These are phyloP conservation scores for Clavispora carvajalis DNA, from an alignment of 805 yeast genomes.

Conservation along the genomic window DNA sequence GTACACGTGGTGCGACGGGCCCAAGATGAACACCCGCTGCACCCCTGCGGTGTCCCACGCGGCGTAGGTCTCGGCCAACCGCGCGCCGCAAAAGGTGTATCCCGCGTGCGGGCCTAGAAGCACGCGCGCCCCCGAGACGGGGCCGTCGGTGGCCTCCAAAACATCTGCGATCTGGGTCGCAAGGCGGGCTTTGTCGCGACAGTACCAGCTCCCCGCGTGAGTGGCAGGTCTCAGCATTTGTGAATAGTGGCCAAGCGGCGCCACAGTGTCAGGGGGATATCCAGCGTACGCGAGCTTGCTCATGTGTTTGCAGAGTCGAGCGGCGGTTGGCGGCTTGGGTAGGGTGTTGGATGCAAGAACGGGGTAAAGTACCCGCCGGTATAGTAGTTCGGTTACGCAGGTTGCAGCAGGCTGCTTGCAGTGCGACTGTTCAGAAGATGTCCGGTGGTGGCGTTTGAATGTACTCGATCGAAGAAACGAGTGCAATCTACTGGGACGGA, in stretches of 20 bases:
- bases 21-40: constrained; percentile 70
- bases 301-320: too few species aligned
- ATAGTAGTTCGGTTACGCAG: too few species aligned
- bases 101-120: constrained; percentile 76
- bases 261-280: too few species aligned
- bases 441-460: too few species aligned
- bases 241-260: too few species aligned
- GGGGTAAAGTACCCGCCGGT: too few species aligned
- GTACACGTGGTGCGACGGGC: constrained; percentile 91
- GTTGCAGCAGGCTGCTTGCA: too few species aligned
- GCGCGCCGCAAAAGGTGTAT: constrained; percentile 70
- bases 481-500: neutral
- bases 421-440: too few species aligned
- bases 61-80: constrained; percentile 72
- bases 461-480: too few species aligned
- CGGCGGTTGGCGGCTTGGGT: too few species aligned
- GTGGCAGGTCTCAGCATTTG: constrained; percentile 57
- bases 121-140: constrained; percentile 30
- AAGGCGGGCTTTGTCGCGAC: constrained; percentile 39
- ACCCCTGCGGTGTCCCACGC: constrained; percentile 57
- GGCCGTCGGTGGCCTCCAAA: constrained; percentile 33
- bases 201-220: constrained; percentile 92
- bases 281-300: too few species aligned
- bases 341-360: too few species aligned
- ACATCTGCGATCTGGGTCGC: constrained; percentile 46